Evolutionary conservation across 148 eudicot species (phyloP).

Genomic region (Arctostaphylos glauca): DNA sequence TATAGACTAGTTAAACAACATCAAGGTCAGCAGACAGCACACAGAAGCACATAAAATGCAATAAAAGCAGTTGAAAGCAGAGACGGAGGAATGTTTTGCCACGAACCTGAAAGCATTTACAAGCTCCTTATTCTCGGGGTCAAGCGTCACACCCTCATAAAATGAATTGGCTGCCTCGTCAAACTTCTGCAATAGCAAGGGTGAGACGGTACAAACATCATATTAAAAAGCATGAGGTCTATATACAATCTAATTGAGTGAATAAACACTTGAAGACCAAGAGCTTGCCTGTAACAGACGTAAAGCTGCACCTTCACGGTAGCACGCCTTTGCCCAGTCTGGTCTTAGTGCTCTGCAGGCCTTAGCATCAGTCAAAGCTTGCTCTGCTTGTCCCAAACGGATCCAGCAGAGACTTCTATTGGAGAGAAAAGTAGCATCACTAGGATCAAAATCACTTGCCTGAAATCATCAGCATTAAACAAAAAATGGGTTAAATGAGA

Average conservation of each 20-base stretch:
- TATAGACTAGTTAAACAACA: not conserved
- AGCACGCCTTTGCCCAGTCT: constrained; percentile 89
- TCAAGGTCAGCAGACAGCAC: not conserved
- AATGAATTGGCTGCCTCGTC: constrained; percentile 97
- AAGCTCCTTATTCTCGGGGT: constrained; percentile 88
- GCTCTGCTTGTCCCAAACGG: constrained; percentile 80
- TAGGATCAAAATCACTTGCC: constrained; percentile 91
- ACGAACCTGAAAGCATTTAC: constrained; percentile 78
- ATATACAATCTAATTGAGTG: not conserved
- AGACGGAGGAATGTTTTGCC: not conserved
- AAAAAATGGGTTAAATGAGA: not conserved
- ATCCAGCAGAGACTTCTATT: constrained; percentile 96
- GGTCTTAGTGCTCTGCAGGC: constrained; percentile 73
- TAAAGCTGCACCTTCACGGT: constrained; percentile 90
- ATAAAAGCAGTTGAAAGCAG: not conserved
- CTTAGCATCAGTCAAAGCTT: constrained; percentile 81
- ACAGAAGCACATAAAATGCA: not conserved
- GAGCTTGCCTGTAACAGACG: constrained; percentile 59
- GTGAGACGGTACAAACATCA: not conserved
- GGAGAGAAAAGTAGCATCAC: constrained; percentile 73
- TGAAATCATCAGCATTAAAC: constrained; percentile 28
- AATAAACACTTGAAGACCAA: not conserved
- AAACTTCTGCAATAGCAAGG: constrained; percentile 57
- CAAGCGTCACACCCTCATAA: constrained; percentile 83
- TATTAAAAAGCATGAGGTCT: not conserved